Conservation (phyloP, 495 filamentous ascomycete species). For the Beverwykella pulmonaria region DNA sequence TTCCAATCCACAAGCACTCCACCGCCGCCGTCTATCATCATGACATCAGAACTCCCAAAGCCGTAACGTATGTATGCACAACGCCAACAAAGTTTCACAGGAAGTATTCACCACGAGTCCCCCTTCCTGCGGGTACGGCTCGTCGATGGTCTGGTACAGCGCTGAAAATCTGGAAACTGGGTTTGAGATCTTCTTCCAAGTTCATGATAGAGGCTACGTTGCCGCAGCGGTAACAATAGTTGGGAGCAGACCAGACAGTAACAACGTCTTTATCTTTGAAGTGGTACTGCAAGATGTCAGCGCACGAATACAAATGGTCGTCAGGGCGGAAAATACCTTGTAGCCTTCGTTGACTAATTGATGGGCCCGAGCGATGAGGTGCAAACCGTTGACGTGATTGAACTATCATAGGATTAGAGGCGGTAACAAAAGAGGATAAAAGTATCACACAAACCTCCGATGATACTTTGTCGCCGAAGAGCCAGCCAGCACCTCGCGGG, state of each 20-base stretch:
- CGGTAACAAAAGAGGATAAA: too few species aligned
- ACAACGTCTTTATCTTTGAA: slow-evolving; percentile 95
- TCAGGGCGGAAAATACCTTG: slow-evolving; percentile 60
- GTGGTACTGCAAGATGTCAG: slow-evolving; percentile 65
- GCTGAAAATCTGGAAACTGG: slow-evolving; percentile 90
- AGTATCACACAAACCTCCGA: slow-evolving; percentile 73
- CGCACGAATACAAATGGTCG: neutral
- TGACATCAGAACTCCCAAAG: slow-evolving; percentile 18
- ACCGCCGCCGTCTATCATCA: slow-evolving; percentile 17
- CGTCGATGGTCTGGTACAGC: slow-evolving; percentile 91
- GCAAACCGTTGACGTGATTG: slow-evolving; percentile 96
- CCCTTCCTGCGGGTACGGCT: slow-evolving; percentile 78
- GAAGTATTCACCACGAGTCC: slow-evolving; percentile 91
- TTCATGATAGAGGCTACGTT: slow-evolving; percentile 98
- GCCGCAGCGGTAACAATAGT: slow-evolving; percentile 98
- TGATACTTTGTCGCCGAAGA: slow-evolving; percentile 95
- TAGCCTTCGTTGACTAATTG: slow-evolving; percentile 98
- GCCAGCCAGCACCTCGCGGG: slow-evolving; percentile 92
- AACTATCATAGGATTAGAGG: slow-evolving; percentile 55
- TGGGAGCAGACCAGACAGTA: slow-evolving; percentile 98
- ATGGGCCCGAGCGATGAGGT: slow-evolving; percentile 91
- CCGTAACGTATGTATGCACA: slow-evolving; percentile 28
- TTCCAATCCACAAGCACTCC: neutral
- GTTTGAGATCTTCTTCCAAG: slow-evolving; percentile 78
- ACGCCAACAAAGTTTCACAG: slow-evolving; percentile 55